These are phyloP conservation scores for Athelia psychrophila DNA, from an alignment of 1,284 basidiomycete species.

Conservation along the genomic window DNA sequence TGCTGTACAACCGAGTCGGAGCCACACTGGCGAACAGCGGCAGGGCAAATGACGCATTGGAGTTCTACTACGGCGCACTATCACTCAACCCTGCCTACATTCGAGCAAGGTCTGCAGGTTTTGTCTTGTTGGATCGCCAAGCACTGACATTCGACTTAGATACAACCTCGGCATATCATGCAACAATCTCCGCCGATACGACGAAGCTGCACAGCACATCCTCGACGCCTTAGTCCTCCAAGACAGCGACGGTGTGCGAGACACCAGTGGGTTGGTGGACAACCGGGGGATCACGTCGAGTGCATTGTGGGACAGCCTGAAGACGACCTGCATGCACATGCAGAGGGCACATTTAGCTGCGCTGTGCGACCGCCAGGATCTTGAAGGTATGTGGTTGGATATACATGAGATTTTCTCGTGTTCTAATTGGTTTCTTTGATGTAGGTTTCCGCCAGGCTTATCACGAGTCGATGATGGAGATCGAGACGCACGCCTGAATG, in stretches of 20 bases:
- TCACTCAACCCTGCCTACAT: slow-evolving; percentile 93
- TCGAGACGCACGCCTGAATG: too few relatives aligned
- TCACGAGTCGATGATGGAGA: too few relatives aligned
- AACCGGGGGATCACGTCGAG: slow-evolving; percentile 71
- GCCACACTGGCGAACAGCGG: slow-evolving; percentile 96
- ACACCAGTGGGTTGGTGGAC: slow-evolving; percentile 43
- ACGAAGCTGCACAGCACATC: slow-evolving; percentile 82
- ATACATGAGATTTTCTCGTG: background rate
- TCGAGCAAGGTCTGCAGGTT: slow-evolving; percentile 74
- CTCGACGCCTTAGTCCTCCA: slow-evolving; percentile 85
- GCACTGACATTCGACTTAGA: slow-evolving; percentile 32
- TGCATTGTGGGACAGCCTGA: slow-evolving; percentile 83
- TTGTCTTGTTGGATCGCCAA: slow-evolving; percentile 2
- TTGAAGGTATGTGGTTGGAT: slow-evolving; percentile 55
- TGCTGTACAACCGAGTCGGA: slow-evolving; percentile 94
- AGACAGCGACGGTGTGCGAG: slow-evolving; percentile 69
- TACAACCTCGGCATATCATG: slow-evolving; percentile 92
- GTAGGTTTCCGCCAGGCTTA: slow-evolving; percentile 10
- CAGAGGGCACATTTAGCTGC: slow-evolving; percentile 71
- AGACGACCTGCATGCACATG: slow-evolving; percentile 77
- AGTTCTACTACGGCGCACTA: slow-evolving; percentile 89
- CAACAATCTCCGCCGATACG: slow-evolving; percentile 82
- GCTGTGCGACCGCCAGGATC: slow-evolving; percentile 65
- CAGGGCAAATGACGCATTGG: slow-evolving; percentile 76
- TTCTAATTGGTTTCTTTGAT: background rate